Evolutionary conservation across 352 stramenopile genomes (phyloP), one percentile per base, ranked within the genome.

Genomic region (Pythium biforme): DNA sequence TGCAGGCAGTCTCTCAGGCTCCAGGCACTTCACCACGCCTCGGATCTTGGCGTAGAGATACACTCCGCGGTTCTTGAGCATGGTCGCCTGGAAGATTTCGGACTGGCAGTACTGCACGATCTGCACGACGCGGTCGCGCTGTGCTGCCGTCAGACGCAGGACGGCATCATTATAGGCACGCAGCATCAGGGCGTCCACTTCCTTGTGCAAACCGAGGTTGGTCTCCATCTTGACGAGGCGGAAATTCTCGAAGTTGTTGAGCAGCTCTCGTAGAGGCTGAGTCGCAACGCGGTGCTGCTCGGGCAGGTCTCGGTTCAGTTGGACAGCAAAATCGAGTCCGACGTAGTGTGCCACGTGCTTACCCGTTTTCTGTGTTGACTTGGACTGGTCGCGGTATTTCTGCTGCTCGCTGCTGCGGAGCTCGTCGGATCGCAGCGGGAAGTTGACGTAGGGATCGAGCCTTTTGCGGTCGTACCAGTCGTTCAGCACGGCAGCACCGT

Each of bases 321-420:
- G 40, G 33, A 56, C 25, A 22, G 56, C 47, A 19, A 63, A 33
- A 25, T 56, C 56, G 45, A 63, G 46, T 2, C 56, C 56, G 1
- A 41, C 43, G 14, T 51, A 63, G 47, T 63, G 56, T 0, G 56
- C 56, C 22, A 56, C 47, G n/a, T 63, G 27, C 34, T 63, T 63
- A 22, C 26, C 14, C 4, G 27, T 11, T 22, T 63, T 63, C 11
- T 56, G 56, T 19, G 23, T 55, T 5, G 56, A 63, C 15, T 14
- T 20, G 4, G 56, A 63, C 17, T 56, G 31, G 2, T 50, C 46
- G 20, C 45, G 43, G 25, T 63, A 63, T n/a, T 50, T 22, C 0
- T 17, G 19, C 20, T 62, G 55, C 1, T 40, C 10, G 17, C 7
- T n/a, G 33, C 45, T 51, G 2, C 56, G 46, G 8, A 50, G 46